These are phyloP conservation scores for Alternaria sp. DNA, from an alignment of 2,329 filamentous ascomycete genomes.

Conservation along the genomic window DNA sequence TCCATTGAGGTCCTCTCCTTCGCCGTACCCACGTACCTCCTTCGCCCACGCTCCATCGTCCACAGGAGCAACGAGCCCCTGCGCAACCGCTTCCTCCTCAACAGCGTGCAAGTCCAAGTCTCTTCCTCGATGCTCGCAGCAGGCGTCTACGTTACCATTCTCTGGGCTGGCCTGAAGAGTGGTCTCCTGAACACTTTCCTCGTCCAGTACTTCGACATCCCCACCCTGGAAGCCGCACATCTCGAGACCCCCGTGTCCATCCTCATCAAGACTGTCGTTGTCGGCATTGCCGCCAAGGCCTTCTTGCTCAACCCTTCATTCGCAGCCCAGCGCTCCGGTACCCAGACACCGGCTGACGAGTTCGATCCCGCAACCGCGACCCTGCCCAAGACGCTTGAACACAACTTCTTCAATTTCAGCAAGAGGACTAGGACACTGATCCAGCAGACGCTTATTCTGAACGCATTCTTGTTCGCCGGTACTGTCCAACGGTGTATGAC, in stretches of 20 bases:
- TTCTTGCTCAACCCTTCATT: constrained; percentile 81
- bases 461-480: constrained; percentile 58
- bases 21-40: constrained; percentile 76
- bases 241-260: constrained; percentile 62
- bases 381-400: constrained; percentile 74
- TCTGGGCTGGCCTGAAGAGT: constrained; percentile 74
- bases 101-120: constrained; percentile 51
- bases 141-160: constrained; percentile 75
- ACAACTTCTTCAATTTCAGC: constrained; percentile 78
- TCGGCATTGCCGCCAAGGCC: constrained; percentile 75
- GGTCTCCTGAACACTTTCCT: constrained; percentile 73
- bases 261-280: constrained; percentile 67
- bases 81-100: constrained; percentile 54
- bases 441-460: constrained; percentile 62
- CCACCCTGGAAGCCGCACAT: constrained; percentile 73
- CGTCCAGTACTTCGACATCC: constrained; percentile 78
- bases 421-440: constrained; percentile 69
- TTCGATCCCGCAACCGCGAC: constrained; percentile 73
- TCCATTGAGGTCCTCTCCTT: constrained; percentile 74
- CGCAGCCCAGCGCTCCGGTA: constrained; percentile 61
- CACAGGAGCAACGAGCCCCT: constrained; percentile 65
- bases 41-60: constrained; percentile 72
- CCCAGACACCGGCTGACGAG: constrained; percentile 57
- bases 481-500: constrained; percentile 73
- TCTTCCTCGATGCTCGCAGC: constrained; percentile 75